Conservation (phyloP, 1,284 basidiomycete species). For the Earliella scabrosa region DNA sequence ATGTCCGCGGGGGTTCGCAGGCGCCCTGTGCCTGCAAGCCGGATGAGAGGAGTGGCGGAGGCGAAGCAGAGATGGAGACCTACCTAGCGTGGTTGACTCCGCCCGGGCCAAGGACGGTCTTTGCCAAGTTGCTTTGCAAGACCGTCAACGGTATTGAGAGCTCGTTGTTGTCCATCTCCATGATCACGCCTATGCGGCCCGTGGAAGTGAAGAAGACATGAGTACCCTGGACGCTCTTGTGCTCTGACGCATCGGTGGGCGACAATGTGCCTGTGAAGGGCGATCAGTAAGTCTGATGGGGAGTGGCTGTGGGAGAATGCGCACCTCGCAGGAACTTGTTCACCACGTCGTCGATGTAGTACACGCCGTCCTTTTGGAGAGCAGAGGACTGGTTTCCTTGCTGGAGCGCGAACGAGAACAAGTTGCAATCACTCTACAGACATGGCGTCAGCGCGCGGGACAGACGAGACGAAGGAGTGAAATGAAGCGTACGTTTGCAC, state of each 20-base stretch:
- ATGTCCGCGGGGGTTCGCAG: conserved; percentile 56
- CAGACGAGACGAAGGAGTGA: background rate
- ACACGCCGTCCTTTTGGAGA: conserved; percentile 67
- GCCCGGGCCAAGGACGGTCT: conserved; percentile 58
- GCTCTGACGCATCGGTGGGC: conserved; percentile 23
- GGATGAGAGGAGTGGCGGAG: background rate
- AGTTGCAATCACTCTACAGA: conserved; percentile 69
- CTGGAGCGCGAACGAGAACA: conserved; percentile 71
- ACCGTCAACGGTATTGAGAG: conserved; percentile 69
- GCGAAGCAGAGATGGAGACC: conserved; percentile 25
- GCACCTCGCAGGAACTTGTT: conserved; percentile 72
- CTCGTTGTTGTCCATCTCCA: conserved; percentile 59
- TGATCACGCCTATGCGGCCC: conserved; percentile 82
- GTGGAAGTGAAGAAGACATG: conserved; percentile 81
- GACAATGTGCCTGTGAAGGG: conserved; percentile 28
- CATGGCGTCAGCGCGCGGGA: background rate
- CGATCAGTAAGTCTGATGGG: too few species aligned
- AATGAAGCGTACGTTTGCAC: conserved; percentile 67
- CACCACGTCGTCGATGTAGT: conserved; percentile 71
- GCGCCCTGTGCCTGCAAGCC: conserved; percentile 65
- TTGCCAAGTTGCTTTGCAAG: conserved; percentile 80
- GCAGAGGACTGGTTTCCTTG: conserved; percentile 40
- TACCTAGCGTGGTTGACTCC: conserved; percentile 70
- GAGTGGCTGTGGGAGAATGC: too few species aligned
- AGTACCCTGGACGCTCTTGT: conserved; percentile 49